A percentile compares a stretch with the other conserved stretches of the same genome.
These are phyloP conservation scores for Ophiostoma himal-ulmi DNA, from an alignment of 2,329 filamentous ascomycete species.

Conservation along the genomic window DNA sequence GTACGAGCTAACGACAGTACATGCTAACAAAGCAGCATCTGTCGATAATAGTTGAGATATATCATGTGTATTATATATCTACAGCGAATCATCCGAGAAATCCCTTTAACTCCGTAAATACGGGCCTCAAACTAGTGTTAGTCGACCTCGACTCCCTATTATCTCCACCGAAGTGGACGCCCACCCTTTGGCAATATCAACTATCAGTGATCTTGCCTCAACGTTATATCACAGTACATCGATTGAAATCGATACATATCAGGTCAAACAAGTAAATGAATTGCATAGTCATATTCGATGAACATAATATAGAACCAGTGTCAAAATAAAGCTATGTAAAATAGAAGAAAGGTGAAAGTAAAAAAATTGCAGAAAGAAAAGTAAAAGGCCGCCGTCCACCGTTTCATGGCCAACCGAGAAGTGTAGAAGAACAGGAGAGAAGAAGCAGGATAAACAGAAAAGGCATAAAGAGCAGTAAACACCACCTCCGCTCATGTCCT, in stretches of 20 bases:
- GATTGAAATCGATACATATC: neutral
- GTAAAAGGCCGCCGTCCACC: conserved; percentile 1
- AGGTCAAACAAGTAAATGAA: neutral
- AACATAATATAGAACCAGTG: neutral
- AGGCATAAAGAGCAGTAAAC: neutral
- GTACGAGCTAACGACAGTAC: no score
- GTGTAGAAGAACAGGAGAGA: neutral
- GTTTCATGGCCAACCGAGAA: neutral
- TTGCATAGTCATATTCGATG: neutral
- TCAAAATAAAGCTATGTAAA: conserved; percentile 6
- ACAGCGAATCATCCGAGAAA: no score
- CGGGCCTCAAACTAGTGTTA: no score
- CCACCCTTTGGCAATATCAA: no score
- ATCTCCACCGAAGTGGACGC: no score
- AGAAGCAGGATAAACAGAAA: neutral
- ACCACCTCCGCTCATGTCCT: neutral
- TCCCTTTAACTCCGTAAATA: no score
- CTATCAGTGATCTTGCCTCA: neutral
- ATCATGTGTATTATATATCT: no score
- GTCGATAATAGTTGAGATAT: no score
- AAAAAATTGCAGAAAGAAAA: neutral
- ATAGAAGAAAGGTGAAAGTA: neutral
- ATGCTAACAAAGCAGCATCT: no score
- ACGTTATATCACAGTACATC: neutral
- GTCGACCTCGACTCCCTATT: no score